These are phyloP conservation scores for Plasmodium knowlesi DNA, from an alignment of 169 alveolate species.

Conservation along the genomic window DNA sequence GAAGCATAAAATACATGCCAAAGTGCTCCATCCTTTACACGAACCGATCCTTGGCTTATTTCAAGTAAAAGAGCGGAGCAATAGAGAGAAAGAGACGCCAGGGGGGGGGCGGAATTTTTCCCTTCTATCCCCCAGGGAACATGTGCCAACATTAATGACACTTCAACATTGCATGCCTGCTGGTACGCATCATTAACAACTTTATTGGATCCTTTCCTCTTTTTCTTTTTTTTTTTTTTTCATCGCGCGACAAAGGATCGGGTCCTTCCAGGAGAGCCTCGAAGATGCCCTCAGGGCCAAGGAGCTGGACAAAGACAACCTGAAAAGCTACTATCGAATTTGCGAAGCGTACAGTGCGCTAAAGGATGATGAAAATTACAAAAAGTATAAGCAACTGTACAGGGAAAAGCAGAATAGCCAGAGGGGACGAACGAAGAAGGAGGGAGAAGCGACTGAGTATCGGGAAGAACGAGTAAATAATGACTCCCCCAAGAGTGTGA, in stretches of 20 bases:
- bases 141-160: not conserved
- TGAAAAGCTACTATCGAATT: conserved; percentile 53
- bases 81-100: not conserved
- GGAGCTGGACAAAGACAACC: conserved; percentile 29
- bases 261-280: conserved; percentile 28
- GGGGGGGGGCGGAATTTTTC: not conserved
- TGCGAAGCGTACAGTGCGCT: conserved; percentile 51
- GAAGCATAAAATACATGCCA: conserved; percentile 37
- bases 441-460: not conserved
- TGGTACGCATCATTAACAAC: not conserved
- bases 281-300: conserved; percentile 54
- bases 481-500: not conserved
- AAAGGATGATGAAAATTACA: conserved; percentile 28
- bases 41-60: conserved; percentile 60
- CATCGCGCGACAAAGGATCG: conserved; percentile 3
- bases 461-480: not conserved
- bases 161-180: not conserved
- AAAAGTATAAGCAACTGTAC: conserved; percentile 21
- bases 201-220: not conserved
- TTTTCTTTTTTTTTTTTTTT: not conserved
- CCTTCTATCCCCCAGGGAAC: not conserved
- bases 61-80: conserved; percentile 11
- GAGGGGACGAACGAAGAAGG: not conserved
- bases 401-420: not conserved
- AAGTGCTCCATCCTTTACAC: conserved; percentile 28